phyloP scores from a whole-genome alignment of 495 filamentous ascomycete genomes.

The Aspergillus biplanus region DNA sequence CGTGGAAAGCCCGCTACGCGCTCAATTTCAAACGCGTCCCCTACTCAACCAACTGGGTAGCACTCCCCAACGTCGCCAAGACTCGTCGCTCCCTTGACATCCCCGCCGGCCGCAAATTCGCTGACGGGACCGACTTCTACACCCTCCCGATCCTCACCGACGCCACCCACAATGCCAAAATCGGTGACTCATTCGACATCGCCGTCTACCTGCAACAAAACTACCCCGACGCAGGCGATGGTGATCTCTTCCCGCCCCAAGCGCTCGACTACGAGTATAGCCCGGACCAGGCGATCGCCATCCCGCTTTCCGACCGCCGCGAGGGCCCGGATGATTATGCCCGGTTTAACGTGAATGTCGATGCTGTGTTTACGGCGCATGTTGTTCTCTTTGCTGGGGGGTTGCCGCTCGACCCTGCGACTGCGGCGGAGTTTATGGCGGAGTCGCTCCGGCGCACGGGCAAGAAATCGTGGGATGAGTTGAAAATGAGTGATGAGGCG shows the following conservation, averaged over 20 bases:
- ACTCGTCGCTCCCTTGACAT: conserved; percentile 47
- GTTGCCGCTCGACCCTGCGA: conserved; percentile 50
- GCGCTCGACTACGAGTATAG: conserved; percentile 25
- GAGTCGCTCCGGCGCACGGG: conserved; percentile 52
- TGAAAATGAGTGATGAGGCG: conserved; percentile 46
- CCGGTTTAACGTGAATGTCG: conserved; percentile 52
- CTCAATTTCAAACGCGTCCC: conserved; percentile 62
- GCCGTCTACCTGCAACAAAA: conserved; percentile 57
- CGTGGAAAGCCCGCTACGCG: conserved; percentile 62
- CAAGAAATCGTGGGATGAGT: conserved; percentile 48
- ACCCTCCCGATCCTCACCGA: conserved; percentile 64
- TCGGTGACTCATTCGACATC: conserved; percentile 70
- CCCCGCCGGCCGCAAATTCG: conserved; percentile 53
- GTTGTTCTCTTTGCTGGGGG: conserved; percentile 33
- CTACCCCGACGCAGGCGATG: conserved; percentile 44
- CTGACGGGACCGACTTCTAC: conserved; percentile 59
- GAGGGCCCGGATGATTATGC: conserved; percentile 32
- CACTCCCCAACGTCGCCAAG: conserved; percentile 48
- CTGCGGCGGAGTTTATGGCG: conserved; percentile 43
- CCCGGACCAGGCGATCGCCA: conserved; percentile 14
- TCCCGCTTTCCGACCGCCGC: conserved; percentile 34
- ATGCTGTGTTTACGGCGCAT: conserved; percentile 51
- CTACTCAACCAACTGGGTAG: conserved; percentile 58
- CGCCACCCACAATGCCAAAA: conserved; percentile 31
- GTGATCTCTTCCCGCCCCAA: conserved; percentile 45